phyloP scores from a whole-genome alignment of 768 basidiomycete species.

The Pleurotus ostreatus region DNA sequence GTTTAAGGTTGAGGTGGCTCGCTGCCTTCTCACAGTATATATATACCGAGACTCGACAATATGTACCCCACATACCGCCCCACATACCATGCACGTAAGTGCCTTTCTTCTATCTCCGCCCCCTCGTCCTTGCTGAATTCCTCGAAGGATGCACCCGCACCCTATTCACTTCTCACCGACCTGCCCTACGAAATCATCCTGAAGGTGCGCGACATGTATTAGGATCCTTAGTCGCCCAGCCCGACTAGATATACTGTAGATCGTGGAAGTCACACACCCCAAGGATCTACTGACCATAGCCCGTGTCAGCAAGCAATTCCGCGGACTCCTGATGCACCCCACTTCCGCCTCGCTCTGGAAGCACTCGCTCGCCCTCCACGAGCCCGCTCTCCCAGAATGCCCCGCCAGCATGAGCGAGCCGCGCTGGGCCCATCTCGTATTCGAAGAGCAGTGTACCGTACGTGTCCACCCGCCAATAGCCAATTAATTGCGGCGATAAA shows the following conservation, averaged over 20 bases:
- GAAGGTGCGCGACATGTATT: not conserved
- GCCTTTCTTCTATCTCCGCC: no score
- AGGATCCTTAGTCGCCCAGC: no score
- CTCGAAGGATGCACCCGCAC: no score
- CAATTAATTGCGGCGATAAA: no score
- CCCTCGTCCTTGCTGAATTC: no score
- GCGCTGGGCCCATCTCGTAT: slow-evolving; percentile 1
- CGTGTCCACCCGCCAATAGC: not conserved
- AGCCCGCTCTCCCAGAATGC: slow-evolving; percentile 1
- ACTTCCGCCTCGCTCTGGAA: not conserved
- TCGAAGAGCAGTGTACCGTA: not conserved
- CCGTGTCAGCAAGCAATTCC: not conserved
- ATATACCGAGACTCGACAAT: no score
- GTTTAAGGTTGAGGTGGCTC: no score
- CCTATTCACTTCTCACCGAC: not conserved
- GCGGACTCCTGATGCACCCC: not conserved
- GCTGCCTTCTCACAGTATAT: no score
- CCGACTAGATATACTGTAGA: not conserved
- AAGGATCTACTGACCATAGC: not conserved
- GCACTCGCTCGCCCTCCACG: not conserved
- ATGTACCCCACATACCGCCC: no score
- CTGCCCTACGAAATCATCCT: not conserved
- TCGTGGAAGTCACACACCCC: not conserved
- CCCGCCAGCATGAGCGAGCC: not conserved
- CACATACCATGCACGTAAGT: no score